phyloP scores from a whole-genome alignment of 2,329 filamentous ascomycete genomes.

The Paecilomyces sp. region DNA sequence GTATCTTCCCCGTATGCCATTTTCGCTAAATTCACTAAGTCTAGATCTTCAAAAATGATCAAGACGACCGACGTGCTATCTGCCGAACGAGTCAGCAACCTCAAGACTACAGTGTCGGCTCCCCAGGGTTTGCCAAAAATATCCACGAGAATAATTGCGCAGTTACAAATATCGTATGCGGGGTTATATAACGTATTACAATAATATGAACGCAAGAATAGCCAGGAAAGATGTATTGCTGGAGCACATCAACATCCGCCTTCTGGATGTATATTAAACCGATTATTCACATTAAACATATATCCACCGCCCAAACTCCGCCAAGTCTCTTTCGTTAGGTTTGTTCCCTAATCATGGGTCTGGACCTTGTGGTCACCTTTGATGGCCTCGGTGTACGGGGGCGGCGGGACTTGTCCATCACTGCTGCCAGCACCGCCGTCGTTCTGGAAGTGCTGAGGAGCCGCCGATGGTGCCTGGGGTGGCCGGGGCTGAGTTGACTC shows the following conservation, averaged over 20 bases:
- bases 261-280: not conserved
- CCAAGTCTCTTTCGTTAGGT: not conserved
- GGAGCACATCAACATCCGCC: not conserved
- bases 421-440: conserved; percentile 21
- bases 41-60: too few relatives aligned
- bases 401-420: conserved; percentile 50
- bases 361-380: conserved; percentile 90
- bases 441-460: not conserved
- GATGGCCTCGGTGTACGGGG: conserved; percentile 84
- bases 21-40: too few relatives aligned
- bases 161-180: not conserved
- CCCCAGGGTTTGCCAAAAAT: not conserved
- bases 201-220: not conserved
- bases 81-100: not conserved
- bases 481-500: conserved; percentile 17
- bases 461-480: conserved; percentile 5
- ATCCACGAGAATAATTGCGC: not conserved
- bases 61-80: too few relatives aligned
- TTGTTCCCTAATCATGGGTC: conserved; percentile 45
- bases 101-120: too few relatives aligned
- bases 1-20: too few relatives aligned
- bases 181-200: not conserved
- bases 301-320: not conserved
- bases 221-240: not conserved
- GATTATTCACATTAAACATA: not conserved